Evolutionary conservation across 345 rosid species (phyloP).

Genomic region (Citrus mangshanensis): DNA sequence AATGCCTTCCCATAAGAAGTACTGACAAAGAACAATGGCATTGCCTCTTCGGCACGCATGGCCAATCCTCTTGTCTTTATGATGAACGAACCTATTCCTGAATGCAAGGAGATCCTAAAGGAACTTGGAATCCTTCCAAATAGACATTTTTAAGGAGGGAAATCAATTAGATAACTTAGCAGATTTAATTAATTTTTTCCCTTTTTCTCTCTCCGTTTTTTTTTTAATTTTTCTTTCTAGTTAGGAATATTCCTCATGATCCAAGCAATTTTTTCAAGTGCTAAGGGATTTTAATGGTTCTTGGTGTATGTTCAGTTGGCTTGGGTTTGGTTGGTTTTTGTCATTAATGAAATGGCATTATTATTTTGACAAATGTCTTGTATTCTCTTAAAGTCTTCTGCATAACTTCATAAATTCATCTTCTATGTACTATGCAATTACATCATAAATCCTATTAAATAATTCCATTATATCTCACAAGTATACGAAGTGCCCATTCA

Average conservation of each 20-base stretch:
- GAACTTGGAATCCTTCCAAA: conserved; percentile 52
- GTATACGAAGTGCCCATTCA: neutral
- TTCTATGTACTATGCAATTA: neutral
- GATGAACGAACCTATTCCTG: conserved; percentile 40
- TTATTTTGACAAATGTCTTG: neutral
- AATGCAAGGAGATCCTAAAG: conserved; percentile 41
- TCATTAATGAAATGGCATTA: neutral
- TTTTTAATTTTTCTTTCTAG: too few relatives aligned
- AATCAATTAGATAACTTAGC: too few relatives aligned
- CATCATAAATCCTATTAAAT: neutral
- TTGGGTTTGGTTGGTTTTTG: neutral
- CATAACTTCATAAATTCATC: neutral
- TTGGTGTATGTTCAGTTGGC: neutral
- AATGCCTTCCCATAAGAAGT: conserved; percentile 26
- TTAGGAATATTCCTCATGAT: neutral
- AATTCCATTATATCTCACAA: neutral
- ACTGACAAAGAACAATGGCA: conserved; percentile 54
- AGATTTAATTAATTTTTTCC: too few relatives aligned
- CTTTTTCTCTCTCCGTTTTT: neutral
- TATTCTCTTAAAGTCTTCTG: neutral
- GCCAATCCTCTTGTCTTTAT: conserved; percentile 41
- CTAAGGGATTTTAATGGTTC: neutral
- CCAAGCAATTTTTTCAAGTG: neutral
- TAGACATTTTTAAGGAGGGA: conserved; percentile 18
- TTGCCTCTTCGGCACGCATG: too few relatives aligned